Evolutionary conservation across 2,329 filamentous ascomycete genomes (phyloP), one percentile per base, ranked within the genome.

Genomic region (Aspergillus sp.): DNA sequence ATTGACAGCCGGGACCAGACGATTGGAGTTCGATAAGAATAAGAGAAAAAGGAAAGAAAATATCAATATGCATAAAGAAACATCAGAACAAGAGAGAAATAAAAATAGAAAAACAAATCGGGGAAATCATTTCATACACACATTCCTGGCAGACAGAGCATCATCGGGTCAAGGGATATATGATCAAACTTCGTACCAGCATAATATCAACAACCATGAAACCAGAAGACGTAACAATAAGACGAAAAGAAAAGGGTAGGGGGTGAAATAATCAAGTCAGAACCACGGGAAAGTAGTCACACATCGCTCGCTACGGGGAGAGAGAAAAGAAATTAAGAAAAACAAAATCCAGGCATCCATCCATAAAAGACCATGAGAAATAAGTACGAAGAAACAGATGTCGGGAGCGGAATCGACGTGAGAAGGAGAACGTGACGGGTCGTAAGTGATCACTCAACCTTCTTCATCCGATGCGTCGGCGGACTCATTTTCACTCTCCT

Each of bases 401-500:
- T 39, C 45, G 45, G 39, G 32, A 47, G 55, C 55, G 56, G 16
- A 56, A 57, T 16, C 31, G 22, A 55, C 24, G 26, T 10, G 18
- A 45, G 18, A 51, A 12, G 10, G n/a, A 47, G 18, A 47, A 24
- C 45, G 22, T 47, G 18, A 24, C 45, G 18, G 45, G 45, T 10
- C 45, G 45, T 22, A 20, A 52, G 51, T 54, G 5, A 42, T n/a
- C n/a, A 47, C 39, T 75, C 65, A 78, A 62, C 76, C 82, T 61
- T 83, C 81, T 55, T 81, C 82, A 64, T 83, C 82, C 39, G 81
- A 82, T 67, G 71, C 66, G n/a, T 73, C 72, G 24, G 68, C 74
- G 14, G 73, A 76, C 52, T 83, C 82, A 56, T 81, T 80, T 58
- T 84, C 82, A 52, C 82, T 82, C 56, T 82, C 81, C 55, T 84